These are phyloP conservation scores for Melastoma candidum DNA, from an alignment of 441 rosid genomes.

Conservation along the genomic window DNA sequence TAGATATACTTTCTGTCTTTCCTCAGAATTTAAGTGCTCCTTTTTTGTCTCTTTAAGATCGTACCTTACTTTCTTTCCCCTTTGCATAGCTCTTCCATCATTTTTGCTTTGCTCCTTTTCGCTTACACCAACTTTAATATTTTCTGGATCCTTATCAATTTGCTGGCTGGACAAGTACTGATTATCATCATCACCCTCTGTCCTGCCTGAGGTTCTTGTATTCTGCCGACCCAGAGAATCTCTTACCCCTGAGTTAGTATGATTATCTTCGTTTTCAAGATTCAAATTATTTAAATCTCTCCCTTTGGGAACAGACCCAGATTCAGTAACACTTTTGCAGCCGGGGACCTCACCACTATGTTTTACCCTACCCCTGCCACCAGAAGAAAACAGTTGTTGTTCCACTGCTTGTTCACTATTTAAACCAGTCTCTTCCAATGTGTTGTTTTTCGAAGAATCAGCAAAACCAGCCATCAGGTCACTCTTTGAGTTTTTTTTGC, in stretches of 20 bases:
- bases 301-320: conserved; percentile 10
- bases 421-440: conserved; percentile 14
- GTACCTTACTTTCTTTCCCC: conserved; percentile 42
- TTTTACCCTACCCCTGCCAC: too few relatives aligned
- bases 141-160: conserved; percentile 26
- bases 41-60: conserved; percentile 38
- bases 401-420: background rate
- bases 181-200: conserved; percentile 36
- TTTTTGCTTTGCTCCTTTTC: conserved; percentile 32
- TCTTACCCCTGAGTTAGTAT: conserved; percentile 21
- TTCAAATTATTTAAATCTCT: conserved; percentile 22
- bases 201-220: conserved; percentile 26
- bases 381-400: background rate
- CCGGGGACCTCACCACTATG: too few relatives aligned
- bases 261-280: conserved; percentile 20
- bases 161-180: conserved; percentile 28
- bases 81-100: conserved; percentile 39
- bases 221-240: conserved; percentile 32
- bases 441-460: conserved; percentile 17
- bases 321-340: too few relatives aligned
- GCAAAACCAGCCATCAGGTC: conserved; percentile 15
- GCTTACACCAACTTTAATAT: conserved; percentile 27
- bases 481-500: conserved; percentile 15
- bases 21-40: conserved; percentile 37
- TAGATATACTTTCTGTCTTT: conserved; percentile 41